Evolutionary conservation across 176 grass and related monocot genomes (phyloP).

Genomic region (Urochloa ruziziensis): DNA sequence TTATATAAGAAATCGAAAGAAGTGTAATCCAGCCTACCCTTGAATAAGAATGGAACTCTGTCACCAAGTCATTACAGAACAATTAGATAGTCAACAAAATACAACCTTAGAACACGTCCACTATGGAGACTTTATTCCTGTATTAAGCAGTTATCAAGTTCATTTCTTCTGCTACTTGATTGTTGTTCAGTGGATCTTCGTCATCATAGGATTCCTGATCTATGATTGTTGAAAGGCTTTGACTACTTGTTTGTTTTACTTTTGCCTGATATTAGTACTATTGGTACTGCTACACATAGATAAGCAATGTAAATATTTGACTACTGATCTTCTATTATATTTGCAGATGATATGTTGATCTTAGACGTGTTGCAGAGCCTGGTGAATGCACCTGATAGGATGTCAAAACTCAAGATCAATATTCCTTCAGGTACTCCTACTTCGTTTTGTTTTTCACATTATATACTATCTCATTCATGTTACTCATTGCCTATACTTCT

Average conservation of each 20-base stretch:
- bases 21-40: not conserved
- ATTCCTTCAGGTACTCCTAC: constrained; percentile 41
- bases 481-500: constrained; percentile 1
- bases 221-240: not conserved
- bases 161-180: constrained; percentile 18
- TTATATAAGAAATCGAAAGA: constrained; percentile 1
- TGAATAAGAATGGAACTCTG: not conserved
- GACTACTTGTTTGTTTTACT: not conserved
- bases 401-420: constrained; percentile 11
- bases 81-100: constrained; percentile 1
- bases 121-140: not conserved
- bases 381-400: constrained; percentile 20
- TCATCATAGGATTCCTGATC: not conserved
- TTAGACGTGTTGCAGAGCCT: constrained; percentile 48
- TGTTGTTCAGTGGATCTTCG: constrained; percentile 14
- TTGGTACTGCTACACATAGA: not conserved
- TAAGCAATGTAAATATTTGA: not conserved
- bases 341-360: constrained; percentile 50
- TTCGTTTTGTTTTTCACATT: not conserved
- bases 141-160: not conserved
- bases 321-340: not conserved
- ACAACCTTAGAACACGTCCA: not conserved
- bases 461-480: constrained; percentile 3
- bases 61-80: not conserved
- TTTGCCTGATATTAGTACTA: not conserved